phyloP scores from a whole-genome alignment of 2,329 filamentous ascomycete genomes.

The Dactylellina cionopaga region DNA sequence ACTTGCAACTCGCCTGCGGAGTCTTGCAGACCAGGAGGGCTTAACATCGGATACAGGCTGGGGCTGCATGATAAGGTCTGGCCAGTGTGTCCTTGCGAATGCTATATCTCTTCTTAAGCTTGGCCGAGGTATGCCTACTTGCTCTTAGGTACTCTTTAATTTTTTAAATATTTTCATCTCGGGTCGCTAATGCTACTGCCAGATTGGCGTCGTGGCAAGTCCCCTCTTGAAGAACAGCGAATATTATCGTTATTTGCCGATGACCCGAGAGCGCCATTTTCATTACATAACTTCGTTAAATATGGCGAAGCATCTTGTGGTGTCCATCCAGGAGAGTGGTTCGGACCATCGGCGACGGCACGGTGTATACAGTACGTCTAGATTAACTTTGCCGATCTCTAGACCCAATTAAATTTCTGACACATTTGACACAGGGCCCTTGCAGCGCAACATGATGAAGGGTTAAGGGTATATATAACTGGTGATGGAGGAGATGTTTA shows the following conservation, averaged over 20 bases:
- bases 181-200: not conserved
- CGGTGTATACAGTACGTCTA: conserved; percentile 92
- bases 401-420: conserved; percentile 15
- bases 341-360: conserved; percentile 95
- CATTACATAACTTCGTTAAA: conserved; percentile 91
- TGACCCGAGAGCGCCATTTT: conserved; percentile 84
- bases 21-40: conserved; percentile 74
- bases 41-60: conserved; percentile 96
- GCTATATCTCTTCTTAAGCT: conserved; percentile 76
- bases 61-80: conserved; percentile 98
- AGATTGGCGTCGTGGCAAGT: conserved; percentile 79
- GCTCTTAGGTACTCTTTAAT: conserved; percentile 5
- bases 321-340: conserved; percentile 97
- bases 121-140: conserved; percentile 76
- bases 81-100: conserved; percentile 92
- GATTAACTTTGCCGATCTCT: conserved; percentile 24
- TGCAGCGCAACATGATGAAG: conserved; percentile 71
- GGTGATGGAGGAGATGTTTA: conserved; percentile 93
- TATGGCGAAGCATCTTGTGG: conserved; percentile 88
- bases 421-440: conserved; percentile 70
- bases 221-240: conserved; percentile 70
- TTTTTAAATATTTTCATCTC: conserved; percentile 53
- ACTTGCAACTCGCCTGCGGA: conserved; percentile 83
- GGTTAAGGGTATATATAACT: conserved; percentile 84
- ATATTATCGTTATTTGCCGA: conserved; percentile 88